Evolutionary conservation across 2,329 filamentous ascomycete genomes (phyloP).

Genomic region (Xylariaceae sp.): DNA sequence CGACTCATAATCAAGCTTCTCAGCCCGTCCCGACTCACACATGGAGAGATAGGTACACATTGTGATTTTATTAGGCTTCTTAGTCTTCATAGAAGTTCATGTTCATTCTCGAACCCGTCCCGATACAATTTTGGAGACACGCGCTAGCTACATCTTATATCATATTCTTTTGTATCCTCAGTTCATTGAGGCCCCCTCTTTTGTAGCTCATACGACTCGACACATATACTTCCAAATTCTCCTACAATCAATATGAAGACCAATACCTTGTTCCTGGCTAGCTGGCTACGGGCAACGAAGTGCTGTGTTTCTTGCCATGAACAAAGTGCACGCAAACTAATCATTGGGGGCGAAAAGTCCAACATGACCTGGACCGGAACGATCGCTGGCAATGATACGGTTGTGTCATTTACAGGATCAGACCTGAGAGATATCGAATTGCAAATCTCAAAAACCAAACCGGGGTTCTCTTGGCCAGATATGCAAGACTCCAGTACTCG

Average conservation of each 20-base stretch:
- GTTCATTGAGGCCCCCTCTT: too few relatives aligned
- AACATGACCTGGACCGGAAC: conserved; percentile 13
- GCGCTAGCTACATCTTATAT: too few relatives aligned
- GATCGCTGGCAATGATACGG: conserved; percentile 1
- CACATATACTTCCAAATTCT: neutral
- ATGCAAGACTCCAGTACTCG: neutral
- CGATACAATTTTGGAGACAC: too few relatives aligned
- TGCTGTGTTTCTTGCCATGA: neutral
- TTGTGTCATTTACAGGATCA: conserved; percentile 7
- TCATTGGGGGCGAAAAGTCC: neutral
- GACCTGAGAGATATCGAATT: conserved; percentile 12
- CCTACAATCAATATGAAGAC: neutral
- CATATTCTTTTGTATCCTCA: too few relatives aligned
- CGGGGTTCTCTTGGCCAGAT: conserved; percentile 10
- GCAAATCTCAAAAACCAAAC: conserved; percentile 7
- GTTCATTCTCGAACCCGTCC: too few relatives aligned
- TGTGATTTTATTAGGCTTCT: too few relatives aligned
- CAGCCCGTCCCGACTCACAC: too few relatives aligned
- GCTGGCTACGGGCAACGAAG: neutral
- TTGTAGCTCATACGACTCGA: neutral
- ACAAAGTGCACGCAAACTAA: neutral
- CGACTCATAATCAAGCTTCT: too few relatives aligned
- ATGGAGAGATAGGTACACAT: too few relatives aligned
- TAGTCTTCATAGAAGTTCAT: too few relatives aligned
- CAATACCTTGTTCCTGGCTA: neutral